phyloP scores from a whole-genome alignment of 352 stramenopile genomes.

The Phytophthora citricola region DNA sequence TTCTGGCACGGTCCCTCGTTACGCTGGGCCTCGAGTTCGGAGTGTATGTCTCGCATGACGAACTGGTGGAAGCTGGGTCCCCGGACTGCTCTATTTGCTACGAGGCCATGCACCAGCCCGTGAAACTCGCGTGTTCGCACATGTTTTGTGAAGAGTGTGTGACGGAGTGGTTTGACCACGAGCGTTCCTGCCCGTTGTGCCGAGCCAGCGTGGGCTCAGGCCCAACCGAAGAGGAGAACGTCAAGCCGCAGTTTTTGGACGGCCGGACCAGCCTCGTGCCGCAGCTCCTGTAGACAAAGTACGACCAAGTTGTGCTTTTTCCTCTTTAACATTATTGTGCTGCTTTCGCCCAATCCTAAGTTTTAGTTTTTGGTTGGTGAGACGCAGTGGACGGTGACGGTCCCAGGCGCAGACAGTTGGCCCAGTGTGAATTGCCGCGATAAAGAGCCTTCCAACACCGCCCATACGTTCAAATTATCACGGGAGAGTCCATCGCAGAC shows the following conservation, averaged over 20 bases:
- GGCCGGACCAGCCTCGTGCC: conserved; percentile 80
- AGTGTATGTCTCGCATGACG: conserved; percentile 65
- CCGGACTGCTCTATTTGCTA: conserved; percentile 88
- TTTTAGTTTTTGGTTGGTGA: conserved; percentile 9
- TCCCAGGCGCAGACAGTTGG: conserved; percentile 53
- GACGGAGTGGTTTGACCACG: conserved; percentile 84
- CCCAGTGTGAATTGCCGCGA: conserved; percentile 65
- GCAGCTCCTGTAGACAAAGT: conserved; percentile 64
- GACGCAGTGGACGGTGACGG: conserved; percentile 52
- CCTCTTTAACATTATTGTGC: conserved; percentile 20
- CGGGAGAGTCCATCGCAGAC: background rate
- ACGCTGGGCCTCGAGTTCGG: conserved; percentile 74
- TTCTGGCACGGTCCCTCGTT: conserved; percentile 61
- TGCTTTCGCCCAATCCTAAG: background rate
- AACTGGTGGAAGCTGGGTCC: conserved; percentile 62
- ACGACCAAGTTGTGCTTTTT: conserved; percentile 10
- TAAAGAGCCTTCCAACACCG: conserved; percentile 62
- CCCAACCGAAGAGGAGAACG: conserved; percentile 31
- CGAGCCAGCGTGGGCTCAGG: conserved; percentile 57
- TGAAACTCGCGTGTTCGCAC: conserved; percentile 80
- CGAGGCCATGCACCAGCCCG: conserved; percentile 69
- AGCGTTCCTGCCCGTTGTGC: conserved; percentile 82
- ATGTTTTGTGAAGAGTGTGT: conserved; percentile 90
- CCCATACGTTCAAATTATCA: conserved; percentile 54
- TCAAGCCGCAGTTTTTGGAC: conserved; percentile 78